A percentile compares a stretch with the other conserved stretches of the same genome.
These are phyloP conservation scores for Hyaloperonospora arabidopsidis DNA, from an alignment of 352 stramenopile genomes.

Conservation along the genomic window DNA sequence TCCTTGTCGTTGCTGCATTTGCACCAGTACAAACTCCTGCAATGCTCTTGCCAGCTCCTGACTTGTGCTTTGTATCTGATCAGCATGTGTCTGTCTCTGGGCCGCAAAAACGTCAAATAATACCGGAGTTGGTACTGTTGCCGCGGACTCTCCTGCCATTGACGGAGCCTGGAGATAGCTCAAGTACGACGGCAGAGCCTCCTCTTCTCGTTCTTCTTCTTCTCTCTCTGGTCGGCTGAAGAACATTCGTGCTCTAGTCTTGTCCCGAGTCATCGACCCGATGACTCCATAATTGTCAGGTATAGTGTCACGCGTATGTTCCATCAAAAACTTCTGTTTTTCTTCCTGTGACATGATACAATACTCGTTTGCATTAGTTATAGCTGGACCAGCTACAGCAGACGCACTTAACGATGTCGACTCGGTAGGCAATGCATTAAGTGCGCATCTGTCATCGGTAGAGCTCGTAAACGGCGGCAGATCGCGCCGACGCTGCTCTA, in stretches of 20 bases:
- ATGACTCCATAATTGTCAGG: conserved; percentile 33
- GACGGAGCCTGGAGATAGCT: conserved; percentile 49
- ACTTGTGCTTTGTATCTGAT: conserved; percentile 36
- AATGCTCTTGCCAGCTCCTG: conserved; percentile 44
- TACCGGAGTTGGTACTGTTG: background rate
- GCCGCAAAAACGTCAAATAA: conserved; percentile 3
- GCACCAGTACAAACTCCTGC: conserved; percentile 43
- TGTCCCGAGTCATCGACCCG: conserved; percentile 26
- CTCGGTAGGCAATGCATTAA: conserved; percentile 13
- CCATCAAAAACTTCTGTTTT: conserved; percentile 8
- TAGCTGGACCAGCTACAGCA: background rate
- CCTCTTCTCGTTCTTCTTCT: conserved; percentile 64
- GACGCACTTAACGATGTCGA: conserved; percentile 9
- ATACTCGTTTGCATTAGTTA: background rate
- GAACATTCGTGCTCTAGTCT: conserved; percentile 30
- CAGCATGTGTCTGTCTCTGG: background rate
- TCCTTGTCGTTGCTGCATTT: conserved; percentile 31
- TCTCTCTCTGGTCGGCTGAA: conserved; percentile 53
- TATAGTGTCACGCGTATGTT: conserved; percentile 5
- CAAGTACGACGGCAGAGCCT: conserved; percentile 64
- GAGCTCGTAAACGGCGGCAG: conserved; percentile 12
- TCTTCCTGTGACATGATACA: background rate
- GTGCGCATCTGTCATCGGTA: conserved; percentile 15
- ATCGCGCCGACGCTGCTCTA: conserved; percentile 26
- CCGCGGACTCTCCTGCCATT: conserved; percentile 7